These are phyloP conservation scores for Amylocystis lapponica DNA, from an alignment of 768 basidiomycete species.

Conservation along the genomic window DNA sequence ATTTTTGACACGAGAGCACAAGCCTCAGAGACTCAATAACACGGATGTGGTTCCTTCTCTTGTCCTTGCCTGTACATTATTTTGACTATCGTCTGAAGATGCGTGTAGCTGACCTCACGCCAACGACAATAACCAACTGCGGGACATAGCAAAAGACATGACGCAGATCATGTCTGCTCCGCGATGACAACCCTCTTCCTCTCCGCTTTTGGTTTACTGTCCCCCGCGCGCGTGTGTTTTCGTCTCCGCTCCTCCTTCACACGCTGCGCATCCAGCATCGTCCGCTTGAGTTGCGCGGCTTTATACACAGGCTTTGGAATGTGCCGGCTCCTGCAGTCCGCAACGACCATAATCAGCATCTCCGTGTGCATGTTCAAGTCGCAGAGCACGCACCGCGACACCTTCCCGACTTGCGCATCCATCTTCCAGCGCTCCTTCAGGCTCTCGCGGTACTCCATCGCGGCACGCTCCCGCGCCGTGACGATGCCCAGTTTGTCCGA, in stretches of 20 bases:
- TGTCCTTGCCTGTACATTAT: no score
- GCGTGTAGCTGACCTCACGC: no score
- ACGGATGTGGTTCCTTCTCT: no score
- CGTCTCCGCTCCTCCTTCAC: conserved; percentile 93
- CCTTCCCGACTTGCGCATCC: conserved; percentile 73
- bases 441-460: conserved; percentile 87
- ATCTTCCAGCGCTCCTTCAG: conserved; percentile 87
- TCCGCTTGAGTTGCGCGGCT: conserved; percentile 79
- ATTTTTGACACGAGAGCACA: neutral
- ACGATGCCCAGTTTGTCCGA: conserved; percentile 89
- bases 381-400: conserved; percentile 59
- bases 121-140: no score
- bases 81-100: no score
- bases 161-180: conserved; percentile 57
- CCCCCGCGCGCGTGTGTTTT: conserved; percentile 82
- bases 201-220: conserved; percentile 86
- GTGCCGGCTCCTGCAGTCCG: conserved; percentile 43
- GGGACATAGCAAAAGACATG: neutral
- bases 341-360: neutral
- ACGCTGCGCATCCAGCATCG: conserved; percentile 84
- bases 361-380: neutral
- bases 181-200: conserved; percentile 80
- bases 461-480: conserved; percentile 83
- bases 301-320: conserved; percentile 90
- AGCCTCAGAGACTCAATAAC: no score